These are phyloP conservation scores for Cladosporium halotolerans DNA, from an alignment of 2,329 filamentous ascomycete species.

Conservation along the genomic window DNA sequence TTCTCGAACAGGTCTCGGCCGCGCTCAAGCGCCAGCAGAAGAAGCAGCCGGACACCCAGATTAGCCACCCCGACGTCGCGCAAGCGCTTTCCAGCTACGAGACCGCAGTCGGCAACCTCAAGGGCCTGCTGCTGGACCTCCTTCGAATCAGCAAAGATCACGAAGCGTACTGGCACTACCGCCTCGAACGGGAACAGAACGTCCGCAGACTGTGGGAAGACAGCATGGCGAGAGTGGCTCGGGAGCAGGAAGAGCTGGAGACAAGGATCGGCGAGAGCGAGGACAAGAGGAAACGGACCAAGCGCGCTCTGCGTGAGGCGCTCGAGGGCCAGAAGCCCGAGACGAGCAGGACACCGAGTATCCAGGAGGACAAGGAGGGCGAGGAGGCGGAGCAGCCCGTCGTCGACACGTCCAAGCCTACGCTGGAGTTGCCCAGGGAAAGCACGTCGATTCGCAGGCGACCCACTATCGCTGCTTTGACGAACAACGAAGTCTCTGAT, in stretches of 20 bases:
- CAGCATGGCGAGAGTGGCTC: conserved; percentile 94
- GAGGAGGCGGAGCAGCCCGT: not conserved
- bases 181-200: conserved; percentile 82
- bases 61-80: conserved; percentile 70
- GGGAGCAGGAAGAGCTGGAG: conserved; percentile 87
- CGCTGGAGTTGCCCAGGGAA: conserved; percentile 21
- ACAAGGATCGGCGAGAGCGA: conserved; percentile 83
- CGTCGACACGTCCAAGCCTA: conserved; percentile 11
- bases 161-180: conserved; percentile 95
- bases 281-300: conserved; percentile 81
- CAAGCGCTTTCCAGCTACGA: conserved; percentile 83
- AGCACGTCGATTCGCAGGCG: conserved; percentile 44
- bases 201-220: conserved; percentile 97
- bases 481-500: conserved; percentile 62
- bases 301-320: conserved; percentile 80
- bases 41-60: conserved; percentile 61
- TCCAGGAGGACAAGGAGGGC: conserved; percentile 2
- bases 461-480: conserved; percentile 63
- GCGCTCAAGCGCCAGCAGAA: conserved; percentile 67
- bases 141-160: conserved; percentile 89
- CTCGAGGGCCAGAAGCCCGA: conserved; percentile 49
- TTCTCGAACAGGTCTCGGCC: conserved; percentile 77
- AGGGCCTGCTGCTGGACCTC: conserved; percentile 75
- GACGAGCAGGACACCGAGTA: conserved; percentile 4
- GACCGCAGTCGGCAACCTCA: conserved; percentile 79